phyloP scores from a whole-genome alignment of 305 asterid genomes.

The Fraxinus dipetala region DNA sequence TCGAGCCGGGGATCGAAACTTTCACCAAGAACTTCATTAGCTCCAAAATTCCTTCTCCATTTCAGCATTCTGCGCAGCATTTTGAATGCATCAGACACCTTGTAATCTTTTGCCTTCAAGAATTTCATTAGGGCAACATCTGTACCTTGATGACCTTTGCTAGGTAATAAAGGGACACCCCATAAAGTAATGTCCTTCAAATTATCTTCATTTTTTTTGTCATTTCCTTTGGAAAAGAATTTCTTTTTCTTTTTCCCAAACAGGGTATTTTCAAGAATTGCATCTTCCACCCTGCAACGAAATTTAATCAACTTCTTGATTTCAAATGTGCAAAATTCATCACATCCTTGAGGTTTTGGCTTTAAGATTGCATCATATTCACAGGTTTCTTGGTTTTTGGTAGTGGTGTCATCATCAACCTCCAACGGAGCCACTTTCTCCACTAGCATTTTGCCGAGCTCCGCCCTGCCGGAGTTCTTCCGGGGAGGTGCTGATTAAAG shows the following conservation, averaged over 20 bases:
- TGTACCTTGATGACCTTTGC: slow-evolving; percentile 47
- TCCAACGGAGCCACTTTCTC: slow-evolving; percentile 21
- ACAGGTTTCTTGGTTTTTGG: slow-evolving; percentile 11
- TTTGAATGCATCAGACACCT: slow-evolving; percentile 54
- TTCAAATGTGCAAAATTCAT: not conserved
- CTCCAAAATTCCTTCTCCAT: slow-evolving; percentile 57
- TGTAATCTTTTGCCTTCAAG: slow-evolving; percentile 55
- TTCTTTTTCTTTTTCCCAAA: slow-evolving; percentile 27
- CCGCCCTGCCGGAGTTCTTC: slow-evolving; percentile 26
- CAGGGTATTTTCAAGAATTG: slow-evolving; percentile 50
- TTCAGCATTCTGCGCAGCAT: slow-evolving; percentile 52
- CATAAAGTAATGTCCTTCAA: slow-evolving; percentile 43
- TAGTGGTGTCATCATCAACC: slow-evolving; percentile 9
- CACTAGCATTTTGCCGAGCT: slow-evolving; percentile 32
- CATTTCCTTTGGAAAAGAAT: not conserved
- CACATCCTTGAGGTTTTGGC: slow-evolving; percentile 26
- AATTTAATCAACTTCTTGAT: slow-evolving; percentile 47
- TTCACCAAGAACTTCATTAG: slow-evolving; percentile 31
- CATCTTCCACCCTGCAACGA: slow-evolving; percentile 59
- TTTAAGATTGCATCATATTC: slow-evolving; percentile 17
- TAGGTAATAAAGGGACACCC: slow-evolving; percentile 74
- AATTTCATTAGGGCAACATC: slow-evolving; percentile 61
- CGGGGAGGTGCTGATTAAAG: slow-evolving; percentile 16
- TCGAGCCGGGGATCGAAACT: slow-evolving; percentile 35
- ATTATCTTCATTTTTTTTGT: slow-evolving; percentile 15